Base-by-base conservation (phyloP, 2,329 filamentous ascomycete genomes). In the Curvularia hawaiiensis region DNA sequence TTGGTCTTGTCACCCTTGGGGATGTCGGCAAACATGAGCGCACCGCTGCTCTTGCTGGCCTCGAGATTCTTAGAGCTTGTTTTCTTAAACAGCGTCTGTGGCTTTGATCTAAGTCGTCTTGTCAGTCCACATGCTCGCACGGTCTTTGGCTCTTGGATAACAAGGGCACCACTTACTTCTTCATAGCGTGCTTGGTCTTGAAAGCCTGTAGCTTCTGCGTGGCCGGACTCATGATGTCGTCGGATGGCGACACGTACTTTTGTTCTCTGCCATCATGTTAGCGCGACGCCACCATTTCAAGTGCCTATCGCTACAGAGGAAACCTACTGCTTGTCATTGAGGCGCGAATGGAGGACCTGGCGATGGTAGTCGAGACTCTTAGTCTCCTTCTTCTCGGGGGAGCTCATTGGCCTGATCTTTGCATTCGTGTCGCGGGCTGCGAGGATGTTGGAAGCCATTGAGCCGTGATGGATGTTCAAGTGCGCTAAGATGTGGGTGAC, bases 201-300 rank as follows among this genome's bases (percentile, higher is more conserved):
- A 93, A 86, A 40, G 89, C 88, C 62, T 84, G 89, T 69, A 95
- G 85, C 83, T 95, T 95, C 76, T 90, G 88, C 18, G 88, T 90
- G 77, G 90, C 92, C 35, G 91, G 91, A 68, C 89, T 92, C 88
- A 92, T 90, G 81, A 96, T 93, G 78, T 87, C 88, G 77, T 96
- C 91, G n/a, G 90, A 93, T 3, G 91, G 91, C 18, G 90, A 93
- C 75, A 93, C 82, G 78, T 93, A 94, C 65, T 84, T 80, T 67
- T 82, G 79, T 50, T 79, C 78, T 65, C 79, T 77, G 67, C 64
- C 45, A 12, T 9, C 11, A n/a, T 8, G 44, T 75, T 59, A 75
- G 69, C n/a, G 7, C 31, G 40, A 33, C 47, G 18, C 28, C 44
- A 4, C 8, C 7, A 12, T 7, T n/a, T 33, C 14, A 30, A 20